A percentile compares a stretch with the other conserved stretches of the same genome.
phyloP scores from a whole-genome alignment of 2,329 filamentous ascomycete genomes.

The Epichloe coenophiala region DNA sequence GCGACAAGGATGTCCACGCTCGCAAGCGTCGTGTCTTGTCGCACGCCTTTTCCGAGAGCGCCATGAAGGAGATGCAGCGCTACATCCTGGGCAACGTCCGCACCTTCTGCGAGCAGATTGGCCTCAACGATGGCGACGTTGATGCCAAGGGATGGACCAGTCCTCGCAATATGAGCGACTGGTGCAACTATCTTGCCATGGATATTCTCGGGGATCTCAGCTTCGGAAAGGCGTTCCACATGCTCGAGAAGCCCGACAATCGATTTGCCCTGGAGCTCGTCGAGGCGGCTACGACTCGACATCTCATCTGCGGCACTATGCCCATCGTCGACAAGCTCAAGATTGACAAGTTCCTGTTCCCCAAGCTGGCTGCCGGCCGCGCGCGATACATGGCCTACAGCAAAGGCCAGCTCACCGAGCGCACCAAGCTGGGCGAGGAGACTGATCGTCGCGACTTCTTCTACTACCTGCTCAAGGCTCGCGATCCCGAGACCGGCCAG shows the following conservation, averaged over 20 bases:
- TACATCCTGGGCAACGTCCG: constrained; percentile 53
- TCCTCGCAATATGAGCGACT: constrained; percentile 48
- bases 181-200: constrained; percentile 50
- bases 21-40: constrained; percentile 58
- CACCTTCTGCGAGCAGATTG: constrained; percentile 50
- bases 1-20: constrained; percentile 54
- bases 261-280: constrained; percentile 55
- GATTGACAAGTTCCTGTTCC: constrained; percentile 56
- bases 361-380: constrained; percentile 49
- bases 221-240: constrained; percentile 49
- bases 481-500: constrained; percentile 56
- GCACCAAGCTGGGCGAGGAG: constrained; percentile 51
- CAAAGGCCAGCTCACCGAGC: constrained; percentile 50
- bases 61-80: constrained; percentile 54
- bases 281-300: constrained; percentile 52
- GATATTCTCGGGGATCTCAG: constrained; percentile 48
- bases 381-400: constrained; percentile 61
- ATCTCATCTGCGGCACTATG: constrained; percentile 61
- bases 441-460: constrained; percentile 63
- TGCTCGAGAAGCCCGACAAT: constrained; percentile 46
- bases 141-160: constrained; percentile 43
- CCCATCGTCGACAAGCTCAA: constrained; percentile 52
- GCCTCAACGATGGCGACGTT: constrained; percentile 23
- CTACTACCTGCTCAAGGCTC: constrained; percentile 58
- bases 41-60: constrained; percentile 56